Evolutionary conservation across 78 protist genomes (phyloP), one percentile per base, ranked within the genome.

Genomic region (Cavenderia fasciculata): DNA sequence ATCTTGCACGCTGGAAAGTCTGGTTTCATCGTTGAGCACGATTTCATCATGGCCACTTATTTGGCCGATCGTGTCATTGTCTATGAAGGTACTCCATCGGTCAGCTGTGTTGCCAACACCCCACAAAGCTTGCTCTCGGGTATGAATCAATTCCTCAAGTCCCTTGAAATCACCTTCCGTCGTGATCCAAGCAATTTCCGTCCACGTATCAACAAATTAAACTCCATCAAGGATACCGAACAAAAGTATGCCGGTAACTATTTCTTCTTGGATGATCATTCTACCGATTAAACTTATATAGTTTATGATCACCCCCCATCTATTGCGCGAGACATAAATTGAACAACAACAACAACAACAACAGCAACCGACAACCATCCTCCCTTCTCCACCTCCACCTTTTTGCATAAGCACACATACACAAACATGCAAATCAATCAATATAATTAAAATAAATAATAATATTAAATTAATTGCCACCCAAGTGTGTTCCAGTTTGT

Each of bases 1-100:
- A 96, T 99, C 63, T 88, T 98, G 51, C 99, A 98, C 97, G 87
- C 98, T 43, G 96, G 97, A 94, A 97, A 97, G 94, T 94, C 99
- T 29, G 99, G 98, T 25, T 99, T 99, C 95, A 92, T 98, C 61
- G 99, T 99, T 41, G 99, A 99, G 94, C 99, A 99, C 97, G 99
- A 99, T 79, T 99, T 99, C 96, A 98, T 98, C 93, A 99, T 99
- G 99, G 99, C 99, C 66, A 97, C 99, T 19, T 98, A 98, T 94
- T 92, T 99, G 51, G 99, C 99, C 25, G 99, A 99, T 71, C 94
- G 96, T 31, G 99, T 99, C 33, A 56, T 98, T 25, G 99, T 97
- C 73, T 98, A 95, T 54, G 97, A 94, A 18, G 99, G 99, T 43
- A 12, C 12, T 68, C 95, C 95, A 54, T 31, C 89, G 47, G 82